Evolutionary conservation across 768 basidiomycete species (phyloP), one percentile per base, ranked within the genome.

Genomic region (Mycena indigotica): DNA sequence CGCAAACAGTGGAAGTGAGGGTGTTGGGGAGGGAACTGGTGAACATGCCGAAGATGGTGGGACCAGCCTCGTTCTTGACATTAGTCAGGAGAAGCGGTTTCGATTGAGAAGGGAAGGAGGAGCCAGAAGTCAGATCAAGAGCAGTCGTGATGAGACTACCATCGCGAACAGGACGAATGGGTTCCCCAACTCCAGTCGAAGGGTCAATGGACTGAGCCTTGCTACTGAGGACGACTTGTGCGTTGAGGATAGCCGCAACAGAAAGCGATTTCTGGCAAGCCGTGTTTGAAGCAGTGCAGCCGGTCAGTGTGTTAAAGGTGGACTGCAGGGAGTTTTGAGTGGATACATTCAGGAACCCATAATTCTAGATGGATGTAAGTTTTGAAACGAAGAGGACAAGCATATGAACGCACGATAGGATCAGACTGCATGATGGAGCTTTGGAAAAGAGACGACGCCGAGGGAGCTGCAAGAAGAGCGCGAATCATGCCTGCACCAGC

Each of bases 371-470:
- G 56, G n/a, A 50, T 21, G 46, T 56, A 26, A 58, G 62, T 49
- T 32, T 53, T 28, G 19, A 25, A 32, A 5, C 13, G 16, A 28
- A 30, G 19, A 23, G 29, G 45, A 28, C 5, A 54, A 35, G 28
- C 30, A 28, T 38, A 23, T 13, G 25, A 21, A 66, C 80, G 56
- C 64, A 88, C 91, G 84, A 95, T 90, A 2, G 93, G 89, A 66
- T 95, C 94, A 0, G 91, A 93, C 53, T 95, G 92, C 19, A 95
- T 67, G 56, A 93, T 92, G 0, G 86, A 90, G 51, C 82, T 87
- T 56, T 80, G 76, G 78, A 95, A 95, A 50, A 93, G 75, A 1
- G 82, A 77, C 21, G 82, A 78, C 0, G 87, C 92, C 2, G 85
- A 83, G 2, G 93, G 89, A 2, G 77, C 77, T 13, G 86, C 89